A percentile compares a stretch with the other conserved stretches of the same genome.
Conservation (phyloP, 805 yeast genomes). For the Martiniozyma abietophila region DNA sequence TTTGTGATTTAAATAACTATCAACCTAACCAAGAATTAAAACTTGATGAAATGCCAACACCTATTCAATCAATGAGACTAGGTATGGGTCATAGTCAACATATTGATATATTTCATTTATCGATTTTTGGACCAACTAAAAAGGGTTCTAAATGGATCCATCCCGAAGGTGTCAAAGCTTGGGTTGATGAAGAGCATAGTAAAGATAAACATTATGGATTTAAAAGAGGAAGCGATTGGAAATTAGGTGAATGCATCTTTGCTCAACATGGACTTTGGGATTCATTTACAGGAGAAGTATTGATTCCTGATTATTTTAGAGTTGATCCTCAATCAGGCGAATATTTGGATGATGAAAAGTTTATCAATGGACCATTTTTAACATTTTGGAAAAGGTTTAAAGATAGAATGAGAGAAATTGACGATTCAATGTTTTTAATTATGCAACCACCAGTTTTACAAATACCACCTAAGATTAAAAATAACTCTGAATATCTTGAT, state of each 20-base stretch:
- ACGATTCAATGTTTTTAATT: conserved; percentile 43
- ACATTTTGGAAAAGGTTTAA: conserved; percentile 49
- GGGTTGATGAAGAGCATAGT: conserved; percentile 46
- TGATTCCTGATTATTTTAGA: conserved; percentile 44
- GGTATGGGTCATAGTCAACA: conserved; percentile 70
- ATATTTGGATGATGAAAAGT: conserved; percentile 39
- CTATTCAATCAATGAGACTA: conserved; percentile 58
- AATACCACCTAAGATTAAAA: conserved; percentile 58
- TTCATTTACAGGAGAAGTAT: conserved; percentile 28
- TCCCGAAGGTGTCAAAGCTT: conserved; percentile 59
- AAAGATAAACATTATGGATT: conserved; percentile 64
- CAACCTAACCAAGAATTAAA: conserved; percentile 60
- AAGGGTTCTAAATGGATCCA: conserved; percentile 47
- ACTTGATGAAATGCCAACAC: conserved; percentile 77
- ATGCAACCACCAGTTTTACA: conserved; percentile 79
- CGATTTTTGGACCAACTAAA: conserved; percentile 70
- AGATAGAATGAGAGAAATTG: conserved; percentile 35
- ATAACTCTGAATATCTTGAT: conserved; percentile 43
- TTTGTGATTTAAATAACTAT: conserved; percentile 39
- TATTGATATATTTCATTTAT: conserved; percentile 61
- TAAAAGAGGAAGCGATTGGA: conserved; percentile 56
- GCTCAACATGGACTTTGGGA: conserved; percentile 78
- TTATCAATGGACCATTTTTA: conserved; percentile 57
- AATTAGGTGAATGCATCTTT: conserved; percentile 69
- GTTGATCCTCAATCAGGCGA: conserved; percentile 30